Conservation (phyloP, 2,329 filamentous ascomycete genomes). For the Leptodontidium sp. region DNA sequence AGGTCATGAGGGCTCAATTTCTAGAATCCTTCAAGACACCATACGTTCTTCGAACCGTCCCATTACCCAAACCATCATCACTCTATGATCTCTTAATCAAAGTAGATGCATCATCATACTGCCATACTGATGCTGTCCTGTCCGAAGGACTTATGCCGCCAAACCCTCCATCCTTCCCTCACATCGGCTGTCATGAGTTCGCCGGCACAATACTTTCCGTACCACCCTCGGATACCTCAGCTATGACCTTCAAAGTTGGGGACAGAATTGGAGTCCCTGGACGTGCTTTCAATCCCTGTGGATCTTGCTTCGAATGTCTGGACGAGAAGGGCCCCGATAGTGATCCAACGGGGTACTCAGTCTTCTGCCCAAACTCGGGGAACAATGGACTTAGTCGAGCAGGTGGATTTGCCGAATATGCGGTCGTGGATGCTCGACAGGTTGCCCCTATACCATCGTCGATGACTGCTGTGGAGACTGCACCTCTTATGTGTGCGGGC, state of each 20-base stretch:
- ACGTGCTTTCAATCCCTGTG: slow-evolving; percentile 52
- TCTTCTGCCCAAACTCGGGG: slow-evolving; percentile 47
- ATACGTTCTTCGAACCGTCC: slow-evolving; percentile 49
- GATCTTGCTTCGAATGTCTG: slow-evolving; percentile 52
- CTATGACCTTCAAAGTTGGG: slow-evolving; percentile 29
- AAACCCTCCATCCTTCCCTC: slow-evolving; percentile 54
- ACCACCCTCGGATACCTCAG: slow-evolving; percentile 27
- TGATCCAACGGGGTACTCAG: slow-evolving; percentile 52
- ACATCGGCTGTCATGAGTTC: slow-evolving; percentile 56
- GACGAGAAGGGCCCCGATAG: slow-evolving; percentile 40
- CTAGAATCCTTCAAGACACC: slow-evolving; percentile 53
- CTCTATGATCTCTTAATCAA: slow-evolving; percentile 53
- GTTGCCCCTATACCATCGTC: slow-evolving; percentile 61
- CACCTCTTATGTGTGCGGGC: slow-evolving; percentile 79
- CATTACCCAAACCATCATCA: slow-evolving; percentile 46
- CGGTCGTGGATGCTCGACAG: slow-evolving; percentile 53
- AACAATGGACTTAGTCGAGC: slow-evolving; percentile 19
- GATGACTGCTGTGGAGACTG: slow-evolving; percentile 56
- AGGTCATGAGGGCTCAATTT: slow-evolving; percentile 52
- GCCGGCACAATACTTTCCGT: slow-evolving; percentile 52
- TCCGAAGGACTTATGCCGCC: slow-evolving; percentile 44
- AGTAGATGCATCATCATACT: slow-evolving; percentile 56
- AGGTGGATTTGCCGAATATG: slow-evolving; percentile 54
- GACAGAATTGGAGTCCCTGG: slow-evolving; percentile 53
- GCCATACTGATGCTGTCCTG: slow-evolving; percentile 26